Conservation (phyloP, 768 basidiomycete genomes). For the Infundibulicybe gibba region DNA sequence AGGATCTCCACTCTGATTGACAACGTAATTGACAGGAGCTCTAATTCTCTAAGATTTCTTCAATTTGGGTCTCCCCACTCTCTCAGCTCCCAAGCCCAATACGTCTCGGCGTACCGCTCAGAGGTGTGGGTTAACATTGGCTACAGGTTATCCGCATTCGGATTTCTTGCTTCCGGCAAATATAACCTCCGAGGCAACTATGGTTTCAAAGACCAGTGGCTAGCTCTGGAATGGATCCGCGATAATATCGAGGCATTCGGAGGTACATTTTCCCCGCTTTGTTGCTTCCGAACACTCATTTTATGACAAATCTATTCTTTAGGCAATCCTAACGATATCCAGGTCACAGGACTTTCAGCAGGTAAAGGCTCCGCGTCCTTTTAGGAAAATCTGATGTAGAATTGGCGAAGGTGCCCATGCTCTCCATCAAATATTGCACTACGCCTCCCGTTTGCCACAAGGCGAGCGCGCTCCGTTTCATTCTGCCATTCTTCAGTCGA, state of each 20-base stretch:
- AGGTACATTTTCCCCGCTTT: constrained; percentile 29
- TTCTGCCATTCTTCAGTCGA: constrained; percentile 68
- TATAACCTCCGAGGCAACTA: constrained; percentile 69
- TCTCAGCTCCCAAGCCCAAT: constrained; percentile 60
- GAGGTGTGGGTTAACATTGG: constrained; percentile 79
- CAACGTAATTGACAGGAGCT: neutral
- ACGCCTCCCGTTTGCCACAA: constrained; percentile 58
- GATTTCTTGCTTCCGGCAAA: constrained; percentile 66
- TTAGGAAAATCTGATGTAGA: neutral
- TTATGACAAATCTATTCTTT: neutral
- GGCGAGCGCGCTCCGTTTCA: constrained; percentile 59
- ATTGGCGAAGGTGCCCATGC: constrained; percentile 59
- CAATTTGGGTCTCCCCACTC: constrained; percentile 77
- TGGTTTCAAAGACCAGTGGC: constrained; percentile 84
- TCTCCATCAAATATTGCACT: constrained; percentile 71
- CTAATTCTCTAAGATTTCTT: constrained; percentile 48
- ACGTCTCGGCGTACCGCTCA: constrained; percentile 55
- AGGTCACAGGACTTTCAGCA: constrained; percentile 69
- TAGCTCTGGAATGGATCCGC: constrained; percentile 69
- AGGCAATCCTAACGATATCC: constrained; percentile 62
- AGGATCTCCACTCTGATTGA: constrained; percentile 4
- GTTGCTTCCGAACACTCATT: neutral
- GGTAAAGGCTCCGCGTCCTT: constrained; percentile 29
- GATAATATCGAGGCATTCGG: constrained; percentile 68
- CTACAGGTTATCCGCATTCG: constrained; percentile 73